phyloP scores from a whole-genome alignment of 75 land plant species.

The Sequoiadendron giganteum region DNA sequence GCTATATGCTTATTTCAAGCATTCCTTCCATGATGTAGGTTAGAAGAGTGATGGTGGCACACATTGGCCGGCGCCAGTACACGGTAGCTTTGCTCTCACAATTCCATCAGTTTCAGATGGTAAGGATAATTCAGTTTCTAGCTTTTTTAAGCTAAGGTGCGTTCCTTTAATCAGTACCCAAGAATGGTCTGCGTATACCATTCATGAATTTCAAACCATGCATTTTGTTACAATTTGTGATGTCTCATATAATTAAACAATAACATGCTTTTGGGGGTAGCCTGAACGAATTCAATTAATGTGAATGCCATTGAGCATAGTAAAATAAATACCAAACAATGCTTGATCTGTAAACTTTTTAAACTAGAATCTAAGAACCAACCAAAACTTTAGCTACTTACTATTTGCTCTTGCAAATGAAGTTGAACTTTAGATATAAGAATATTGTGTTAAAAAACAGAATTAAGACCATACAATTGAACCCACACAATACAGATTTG shows the following conservation, averaged over 20 bases:
- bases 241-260: not conserved
- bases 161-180: not conserved
- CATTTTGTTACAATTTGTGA: not conserved
- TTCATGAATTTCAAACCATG: not conserved
- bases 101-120: not conserved
- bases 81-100: constrained; percentile 1
- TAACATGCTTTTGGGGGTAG: not conserved
- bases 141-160: not conserved
- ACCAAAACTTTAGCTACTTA: no score
- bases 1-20: constrained; percentile 3
- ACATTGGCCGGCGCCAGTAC: constrained; percentile 6
- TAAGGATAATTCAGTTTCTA: not conserved
- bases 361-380: no score
- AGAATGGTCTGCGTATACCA: not conserved
- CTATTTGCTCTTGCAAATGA: no score
- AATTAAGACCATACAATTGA: no score
- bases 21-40: not conserved
- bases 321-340: not conserved
- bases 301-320: not conserved
- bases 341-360: no score
- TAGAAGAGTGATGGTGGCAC: constrained; percentile 9
- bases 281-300: not conserved
- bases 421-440: no score
- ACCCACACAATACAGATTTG: no score
- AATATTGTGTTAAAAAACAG: no score